Conservation (phyloP, 179 eudicot species). For the Heliamphora pulchella region DNA sequence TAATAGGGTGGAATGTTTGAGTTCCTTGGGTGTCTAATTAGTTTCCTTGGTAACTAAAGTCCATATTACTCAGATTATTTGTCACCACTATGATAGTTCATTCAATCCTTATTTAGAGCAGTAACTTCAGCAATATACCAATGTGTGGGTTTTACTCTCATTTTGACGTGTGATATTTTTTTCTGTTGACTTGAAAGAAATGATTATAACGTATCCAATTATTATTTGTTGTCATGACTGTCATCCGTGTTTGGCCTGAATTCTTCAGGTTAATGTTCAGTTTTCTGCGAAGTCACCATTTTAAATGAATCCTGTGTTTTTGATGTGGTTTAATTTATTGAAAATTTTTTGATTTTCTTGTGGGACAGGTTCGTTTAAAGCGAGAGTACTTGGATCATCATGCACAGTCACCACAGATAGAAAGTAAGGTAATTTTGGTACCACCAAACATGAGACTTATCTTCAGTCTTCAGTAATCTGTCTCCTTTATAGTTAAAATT, state of each 20-base stretch:
- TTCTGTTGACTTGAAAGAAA: not conserved
- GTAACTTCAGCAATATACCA: not conserved
- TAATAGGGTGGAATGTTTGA: not conserved
- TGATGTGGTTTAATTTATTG: not conserved
- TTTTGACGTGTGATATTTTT: not conserved
- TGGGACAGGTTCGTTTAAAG: constrained; percentile 77
- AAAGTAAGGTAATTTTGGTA: constrained; percentile 47
- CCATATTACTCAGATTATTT: not conserved
- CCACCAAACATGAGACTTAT: constrained; percentile 1
- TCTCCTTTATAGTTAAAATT: not conserved
- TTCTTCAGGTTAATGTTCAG: not conserved
- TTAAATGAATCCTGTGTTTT: not conserved
- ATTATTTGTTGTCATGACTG: not conserved
- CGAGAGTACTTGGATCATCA: constrained; percentile 83
- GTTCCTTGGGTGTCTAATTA: not conserved
- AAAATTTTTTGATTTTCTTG: not conserved
- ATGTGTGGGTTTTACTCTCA: not conserved
- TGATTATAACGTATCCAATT: not conserved
- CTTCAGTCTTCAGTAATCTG: not conserved
- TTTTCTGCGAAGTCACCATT: not conserved
- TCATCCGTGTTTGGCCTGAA: not conserved
- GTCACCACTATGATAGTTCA: not conserved
- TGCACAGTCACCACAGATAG: constrained; percentile 31
- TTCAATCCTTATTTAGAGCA: constrained; percentile 1
- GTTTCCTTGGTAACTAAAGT: constrained; percentile 6